Percentiles rank a stretch among this genome's conserved stretches.
phyloP scores from a whole-genome alignment of 441 rosid genomes.

The Croton setiger region DNA sequence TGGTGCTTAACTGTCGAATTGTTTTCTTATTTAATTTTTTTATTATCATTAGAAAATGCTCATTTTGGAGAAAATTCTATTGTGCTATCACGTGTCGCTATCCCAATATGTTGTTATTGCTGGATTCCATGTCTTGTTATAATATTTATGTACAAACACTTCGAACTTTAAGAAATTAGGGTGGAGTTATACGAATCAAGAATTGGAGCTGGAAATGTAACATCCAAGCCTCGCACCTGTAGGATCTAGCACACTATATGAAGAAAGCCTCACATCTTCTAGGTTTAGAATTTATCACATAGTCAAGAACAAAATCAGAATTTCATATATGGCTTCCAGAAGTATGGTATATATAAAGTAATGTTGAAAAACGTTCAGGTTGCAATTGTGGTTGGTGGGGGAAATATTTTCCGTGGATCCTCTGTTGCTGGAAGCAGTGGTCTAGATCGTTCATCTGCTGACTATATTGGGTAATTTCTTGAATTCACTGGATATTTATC shows the following conservation, averaged over 20 bases:
- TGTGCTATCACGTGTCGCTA: neutral
- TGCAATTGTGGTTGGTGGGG: constrained; percentile 95
- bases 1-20: neutral
- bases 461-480: constrained; percentile 73
- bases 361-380: constrained; percentile 43
- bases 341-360: constrained; percentile 5
- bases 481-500: neutral
- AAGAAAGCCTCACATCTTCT: too few species aligned
- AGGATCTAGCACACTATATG: too few species aligned
- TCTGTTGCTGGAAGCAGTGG: constrained; percentile 93
- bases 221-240: too few species aligned
- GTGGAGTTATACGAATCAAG: too few species aligned
- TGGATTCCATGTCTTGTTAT: neutral
- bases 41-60: neutral
- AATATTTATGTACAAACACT: too few species aligned
- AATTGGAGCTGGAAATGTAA: too few species aligned
- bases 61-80: constrained; percentile 4
- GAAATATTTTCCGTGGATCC: constrained; percentile 89
- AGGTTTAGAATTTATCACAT: too few species aligned
- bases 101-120: neutral
- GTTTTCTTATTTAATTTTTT: too few species aligned
- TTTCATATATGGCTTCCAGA: constrained; percentile 11
- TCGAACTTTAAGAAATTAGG: too few species aligned
- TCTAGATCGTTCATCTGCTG: constrained; percentile 94
- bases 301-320: neutral